A percentile compares a stretch with the other conserved stretches of the same genome.
phyloP scores from a whole-genome alignment of 495 filamentous ascomycete species.

The Penicillium fimorum region DNA sequence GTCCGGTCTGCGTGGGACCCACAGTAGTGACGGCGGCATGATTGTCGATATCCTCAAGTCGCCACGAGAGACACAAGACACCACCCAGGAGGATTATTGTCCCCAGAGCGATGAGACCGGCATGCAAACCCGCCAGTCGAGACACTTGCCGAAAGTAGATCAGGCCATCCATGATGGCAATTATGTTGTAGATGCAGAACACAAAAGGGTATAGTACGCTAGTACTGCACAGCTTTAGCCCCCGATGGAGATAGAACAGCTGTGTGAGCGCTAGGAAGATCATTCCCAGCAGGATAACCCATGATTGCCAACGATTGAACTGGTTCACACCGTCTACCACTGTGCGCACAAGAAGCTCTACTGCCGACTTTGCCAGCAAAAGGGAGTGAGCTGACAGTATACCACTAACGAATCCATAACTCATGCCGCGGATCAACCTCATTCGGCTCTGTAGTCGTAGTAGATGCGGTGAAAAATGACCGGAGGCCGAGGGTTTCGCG shows the following conservation, averaged over 20 bases:
- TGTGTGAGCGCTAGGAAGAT: conserved; percentile 82
- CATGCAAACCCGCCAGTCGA: conserved; percentile 70
- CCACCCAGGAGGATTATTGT: conserved; percentile 82
- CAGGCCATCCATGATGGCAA: conserved; percentile 93
- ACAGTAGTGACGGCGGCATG: conserved; percentile 47
- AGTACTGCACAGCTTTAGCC: conserved; percentile 90
- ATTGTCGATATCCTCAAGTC: conserved; percentile 70
- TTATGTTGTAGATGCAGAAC: conserved; percentile 99
- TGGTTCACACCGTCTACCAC: conserved; percentile 85
- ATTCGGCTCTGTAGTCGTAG: conserved; percentile 48
- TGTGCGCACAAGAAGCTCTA: conserved; percentile 93
- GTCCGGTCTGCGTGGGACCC: conserved; percentile 38
- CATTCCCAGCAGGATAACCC: conserved; percentile 85
- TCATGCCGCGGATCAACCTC: conserved; percentile 81
- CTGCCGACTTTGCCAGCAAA: conserved; percentile 92
- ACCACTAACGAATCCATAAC: conserved; percentile 85
- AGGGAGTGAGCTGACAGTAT: conserved; percentile 92
- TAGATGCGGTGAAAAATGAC: conserved; percentile 46
- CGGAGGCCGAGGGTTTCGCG: conserved; percentile 28
- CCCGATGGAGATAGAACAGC: conserved; percentile 91
- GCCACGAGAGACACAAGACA: conserved; percentile 91
- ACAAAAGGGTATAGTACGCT: conserved; percentile 96
- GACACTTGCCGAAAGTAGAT: conserved; percentile 94
- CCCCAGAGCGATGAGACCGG: conserved; percentile 80
- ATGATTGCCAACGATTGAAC: conserved; percentile 96